Conservation (phyloP, 805 yeast species). For the Starmerella lactis-condensi region DNA sequence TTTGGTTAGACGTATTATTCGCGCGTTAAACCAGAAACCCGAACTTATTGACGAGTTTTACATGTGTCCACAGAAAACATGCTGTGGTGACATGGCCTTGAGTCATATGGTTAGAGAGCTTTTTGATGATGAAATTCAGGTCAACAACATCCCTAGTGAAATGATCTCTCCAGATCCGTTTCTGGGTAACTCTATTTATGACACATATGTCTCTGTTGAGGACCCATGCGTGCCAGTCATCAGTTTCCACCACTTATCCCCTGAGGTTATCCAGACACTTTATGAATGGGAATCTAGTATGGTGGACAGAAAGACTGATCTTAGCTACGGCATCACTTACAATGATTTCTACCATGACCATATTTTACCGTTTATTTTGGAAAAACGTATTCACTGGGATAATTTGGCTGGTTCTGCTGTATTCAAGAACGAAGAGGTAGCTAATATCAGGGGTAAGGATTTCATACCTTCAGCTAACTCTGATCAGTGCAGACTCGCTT, state of each 20-base stretch:
- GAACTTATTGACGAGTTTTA: slow-evolving; percentile 13
- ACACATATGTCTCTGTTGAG: slow-evolving; percentile 11
- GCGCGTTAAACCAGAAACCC: slow-evolving; percentile 2
- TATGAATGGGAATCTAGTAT: slow-evolving; percentile 22
- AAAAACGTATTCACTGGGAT: slow-evolving; percentile 18
- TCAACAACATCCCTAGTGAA: slow-evolving; percentile 4
- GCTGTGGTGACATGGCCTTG: slow-evolving; percentile 25
- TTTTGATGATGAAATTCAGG: slow-evolving; percentile 14
- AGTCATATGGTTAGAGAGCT: slow-evolving; percentile 19
- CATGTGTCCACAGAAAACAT: slow-evolving; percentile 13
- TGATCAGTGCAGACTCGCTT: background rate
- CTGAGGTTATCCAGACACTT: slow-evolving; percentile 21
- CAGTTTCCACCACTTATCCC: slow-evolving; percentile 22
- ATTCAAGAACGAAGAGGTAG: background rate
- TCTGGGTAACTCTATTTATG: slow-evolving; percentile 21
- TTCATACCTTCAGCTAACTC: no score
- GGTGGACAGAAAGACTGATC: slow-evolving; percentile 15
- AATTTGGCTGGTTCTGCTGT: slow-evolving; percentile 1
- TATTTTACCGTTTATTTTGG: slow-evolving; percentile 18
- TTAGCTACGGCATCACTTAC: slow-evolving; percentile 11
- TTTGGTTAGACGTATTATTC: slow-evolving; percentile 16
- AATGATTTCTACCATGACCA: slow-evolving; percentile 23
- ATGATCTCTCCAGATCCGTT: slow-evolving; percentile 13
- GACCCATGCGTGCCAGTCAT: slow-evolving; percentile 22
- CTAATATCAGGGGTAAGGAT: no score